Evolutionary conservation across 2,329 filamentous ascomycete genomes (phyloP).

Genomic region (Aplosporella prunicola): DNA sequence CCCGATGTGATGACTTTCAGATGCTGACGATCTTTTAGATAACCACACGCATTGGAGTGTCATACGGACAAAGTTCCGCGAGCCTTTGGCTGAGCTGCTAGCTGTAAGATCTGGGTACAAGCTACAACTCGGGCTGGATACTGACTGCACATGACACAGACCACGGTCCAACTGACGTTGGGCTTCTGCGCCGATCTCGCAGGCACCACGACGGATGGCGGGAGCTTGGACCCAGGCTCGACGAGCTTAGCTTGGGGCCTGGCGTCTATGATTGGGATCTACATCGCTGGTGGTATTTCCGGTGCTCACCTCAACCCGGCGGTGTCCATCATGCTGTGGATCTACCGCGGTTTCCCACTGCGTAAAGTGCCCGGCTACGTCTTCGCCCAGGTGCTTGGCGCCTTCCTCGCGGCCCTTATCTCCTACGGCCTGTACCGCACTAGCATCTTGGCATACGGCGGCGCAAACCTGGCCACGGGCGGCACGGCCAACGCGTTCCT

Average conservation of each 20-base stretch:
- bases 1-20: too few species aligned
- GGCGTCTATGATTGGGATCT: constrained; percentile 43
- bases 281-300: constrained; percentile 37
- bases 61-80: constrained; percentile 41
- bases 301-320: constrained; percentile 42
- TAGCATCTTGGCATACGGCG: constrained; percentile 20
- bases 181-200: constrained; percentile 43
- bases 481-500: constrained; percentile 21
- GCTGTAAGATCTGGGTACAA: constrained; percentile 33
- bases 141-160: too few species aligned
- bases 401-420: constrained; percentile 25
- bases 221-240: constrained; percentile 23
- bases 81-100: constrained; percentile 45
- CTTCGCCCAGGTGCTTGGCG: constrained; percentile 27
- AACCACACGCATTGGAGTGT: constrained; percentile 35
- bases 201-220: constrained; percentile 38
- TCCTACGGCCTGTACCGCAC: constrained; percentile 29
- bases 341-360: constrained; percentile 27
- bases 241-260: constrained; percentile 42
- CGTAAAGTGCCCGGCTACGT: constrained; percentile 20
- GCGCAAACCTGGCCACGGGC: constrained; percentile 11
- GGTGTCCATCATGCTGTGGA: constrained; percentile 32
- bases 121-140: too few species aligned
- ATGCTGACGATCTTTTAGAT: too few species aligned
- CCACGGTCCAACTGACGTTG: constrained; percentile 20